phyloP scores from a whole-genome alignment of 2,329 filamentous ascomycete species.

The Aspergillus sp. region DNA sequence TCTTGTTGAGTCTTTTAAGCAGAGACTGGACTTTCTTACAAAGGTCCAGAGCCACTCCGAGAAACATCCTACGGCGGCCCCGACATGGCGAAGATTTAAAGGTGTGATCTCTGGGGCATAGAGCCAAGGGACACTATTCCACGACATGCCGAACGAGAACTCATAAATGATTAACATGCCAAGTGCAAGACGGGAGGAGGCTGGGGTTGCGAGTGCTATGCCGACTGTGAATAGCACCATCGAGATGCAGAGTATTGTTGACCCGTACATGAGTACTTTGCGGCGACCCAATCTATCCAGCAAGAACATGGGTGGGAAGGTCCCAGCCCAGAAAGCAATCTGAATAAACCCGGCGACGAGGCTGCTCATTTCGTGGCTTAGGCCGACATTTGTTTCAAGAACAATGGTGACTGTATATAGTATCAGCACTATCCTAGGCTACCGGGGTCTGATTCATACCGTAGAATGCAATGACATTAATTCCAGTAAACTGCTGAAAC shows the following conservation, averaged over 20 bases:
- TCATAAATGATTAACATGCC: background rate
- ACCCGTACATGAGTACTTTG: background rate
- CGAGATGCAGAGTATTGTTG: background rate
- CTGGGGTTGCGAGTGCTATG: background rate
- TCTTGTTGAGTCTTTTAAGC: too few relatives aligned
- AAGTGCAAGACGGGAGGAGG: background rate
- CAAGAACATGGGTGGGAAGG: background rate
- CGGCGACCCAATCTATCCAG: background rate
- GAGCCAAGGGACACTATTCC: background rate
- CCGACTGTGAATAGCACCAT: background rate
- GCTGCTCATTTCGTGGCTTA: background rate
- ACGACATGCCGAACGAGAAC: background rate
- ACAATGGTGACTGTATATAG: background rate
- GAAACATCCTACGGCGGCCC: background rate
- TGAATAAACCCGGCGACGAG: background rate
- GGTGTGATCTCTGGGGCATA: background rate
- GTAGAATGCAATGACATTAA: conserved; percentile 2
- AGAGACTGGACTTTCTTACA: background rate
- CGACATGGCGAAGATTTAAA: background rate
- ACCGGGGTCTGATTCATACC: background rate
- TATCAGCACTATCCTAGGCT: background rate
- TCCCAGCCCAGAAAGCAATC: conserved; percentile 1
- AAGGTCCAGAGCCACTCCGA: background rate
- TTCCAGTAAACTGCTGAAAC: conserved; percentile 3
- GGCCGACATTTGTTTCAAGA: background rate